A percentile compares a stretch with the other conserved stretches of the same genome.
These are phyloP conservation scores for Edaphochlamys debaryana DNA, from an alignment of 139 green algal species.

Conservation along the genomic window DNA sequence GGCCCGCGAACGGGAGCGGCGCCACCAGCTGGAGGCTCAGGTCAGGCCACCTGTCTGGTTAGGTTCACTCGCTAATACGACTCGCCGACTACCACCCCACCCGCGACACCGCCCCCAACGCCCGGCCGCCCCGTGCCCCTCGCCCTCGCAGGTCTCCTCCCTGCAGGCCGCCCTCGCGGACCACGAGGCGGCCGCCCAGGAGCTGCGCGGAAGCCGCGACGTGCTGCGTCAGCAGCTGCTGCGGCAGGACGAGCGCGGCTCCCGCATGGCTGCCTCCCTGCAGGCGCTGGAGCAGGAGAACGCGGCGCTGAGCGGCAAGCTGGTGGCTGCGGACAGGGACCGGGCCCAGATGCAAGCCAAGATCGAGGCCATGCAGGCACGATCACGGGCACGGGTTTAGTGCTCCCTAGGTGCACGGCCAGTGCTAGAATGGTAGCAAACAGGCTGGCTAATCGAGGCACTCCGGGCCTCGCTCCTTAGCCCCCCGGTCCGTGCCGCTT, in stretches of 20 bases:
- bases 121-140: neutral
- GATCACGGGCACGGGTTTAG: too few species aligned
- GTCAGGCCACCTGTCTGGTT: neutral
- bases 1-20: neutral
- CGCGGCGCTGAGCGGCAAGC: neutral
- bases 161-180: neutral
- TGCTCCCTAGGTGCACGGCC: too few species aligned
- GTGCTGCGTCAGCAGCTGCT: neutral
- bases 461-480: too few species aligned
- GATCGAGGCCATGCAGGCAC: slow-evolving; percentile 14
- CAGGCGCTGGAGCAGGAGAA: neutral
- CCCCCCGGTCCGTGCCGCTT: too few species aligned
- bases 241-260: neutral
- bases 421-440: too few species aligned
- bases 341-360: neutral
- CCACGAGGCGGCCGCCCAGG: neutral
- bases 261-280: neutral
- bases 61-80: neutral
- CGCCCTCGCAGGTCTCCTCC: neutral
- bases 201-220: neutral
- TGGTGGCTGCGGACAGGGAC: neutral
- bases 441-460: too few species aligned
- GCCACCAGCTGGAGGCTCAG: neutral
- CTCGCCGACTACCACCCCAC: neutral
- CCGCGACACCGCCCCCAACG: neutral